Evolutionary conservation across 208 protist species (phyloP).

Genomic region (Trypanosoma rangeli): DNA sequence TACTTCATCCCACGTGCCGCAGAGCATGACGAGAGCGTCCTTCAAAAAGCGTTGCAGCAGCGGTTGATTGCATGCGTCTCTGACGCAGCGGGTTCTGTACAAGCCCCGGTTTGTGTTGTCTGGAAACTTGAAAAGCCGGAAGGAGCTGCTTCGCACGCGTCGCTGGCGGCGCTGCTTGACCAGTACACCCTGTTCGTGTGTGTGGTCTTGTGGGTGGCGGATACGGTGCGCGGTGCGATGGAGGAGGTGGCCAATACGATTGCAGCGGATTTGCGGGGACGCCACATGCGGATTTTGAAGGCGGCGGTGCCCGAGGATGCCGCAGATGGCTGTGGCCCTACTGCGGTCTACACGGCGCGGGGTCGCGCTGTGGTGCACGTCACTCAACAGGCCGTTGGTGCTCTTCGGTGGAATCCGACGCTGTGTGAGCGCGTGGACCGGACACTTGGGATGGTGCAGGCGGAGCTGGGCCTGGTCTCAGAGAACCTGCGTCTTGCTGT

Average conservation of each 20-base stretch:
- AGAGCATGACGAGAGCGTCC: no score
- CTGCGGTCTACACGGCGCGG: slow-evolving; percentile 15
- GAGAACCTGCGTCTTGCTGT: slow-evolving; percentile 17
- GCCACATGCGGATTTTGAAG: slow-evolving; percentile 6
- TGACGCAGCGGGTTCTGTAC: neutral
- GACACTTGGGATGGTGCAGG: neutral
- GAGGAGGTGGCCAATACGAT: slow-evolving; percentile 18
- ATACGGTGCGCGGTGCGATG: slow-evolving; percentile 12
- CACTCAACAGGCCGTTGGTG: no score
- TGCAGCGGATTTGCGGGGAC: slow-evolving; percentile 20
- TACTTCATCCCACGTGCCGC: slow-evolving; percentile 40
- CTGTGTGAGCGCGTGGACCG: neutral
- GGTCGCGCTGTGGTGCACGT: slow-evolving; percentile 18
- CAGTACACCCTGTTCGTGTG: slow-evolving; percentile 29
- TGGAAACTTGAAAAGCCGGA: slow-evolving; percentile 19
- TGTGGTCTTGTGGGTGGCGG: slow-evolving; percentile 29
- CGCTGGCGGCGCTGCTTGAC: slow-evolving; percentile 22
- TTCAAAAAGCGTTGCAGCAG: neutral
- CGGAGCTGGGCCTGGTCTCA: slow-evolving; percentile 18
- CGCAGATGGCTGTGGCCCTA: neutral
- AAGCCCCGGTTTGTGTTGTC: slow-evolving; percentile 3
- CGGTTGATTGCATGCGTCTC: neutral
- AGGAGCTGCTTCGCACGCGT: neutral
- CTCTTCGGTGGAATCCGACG: slow-evolving; percentile 1
- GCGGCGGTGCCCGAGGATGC: neutral